A percentile compares a stretch with the other conserved stretches of the same genome.
phyloP scores from a whole-genome alignment of 441 rosid species.

The Aleurites moluccanus region DNA sequence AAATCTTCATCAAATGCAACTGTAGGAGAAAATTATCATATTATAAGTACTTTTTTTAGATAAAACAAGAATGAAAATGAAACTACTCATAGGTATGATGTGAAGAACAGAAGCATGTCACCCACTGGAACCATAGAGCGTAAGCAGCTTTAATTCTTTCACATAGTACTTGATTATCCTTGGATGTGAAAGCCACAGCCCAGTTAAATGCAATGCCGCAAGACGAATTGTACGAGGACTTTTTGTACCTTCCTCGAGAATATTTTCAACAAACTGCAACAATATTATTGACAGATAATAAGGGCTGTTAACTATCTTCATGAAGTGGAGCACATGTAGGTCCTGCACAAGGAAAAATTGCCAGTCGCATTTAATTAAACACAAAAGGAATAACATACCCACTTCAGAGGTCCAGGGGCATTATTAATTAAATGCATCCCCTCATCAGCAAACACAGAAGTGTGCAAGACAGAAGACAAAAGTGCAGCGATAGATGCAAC shows the following conservation, averaged over 20 bases:
- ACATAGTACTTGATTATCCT: constrained; percentile 68
- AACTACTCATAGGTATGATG: neutral
- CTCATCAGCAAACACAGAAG: constrained; percentile 62
- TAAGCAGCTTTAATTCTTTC: constrained; percentile 79
- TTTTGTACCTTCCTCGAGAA: constrained; percentile 87
- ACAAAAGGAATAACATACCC: constrained; percentile 50
- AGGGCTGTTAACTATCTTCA: constrained; percentile 5
- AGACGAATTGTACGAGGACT: constrained; percentile 98
- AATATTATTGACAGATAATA: constrained; percentile 21
- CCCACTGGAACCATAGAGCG: constrained; percentile 94
- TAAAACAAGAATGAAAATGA: constrained; percentile 23
- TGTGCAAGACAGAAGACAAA: constrained; percentile 81
- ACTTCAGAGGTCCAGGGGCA: constrained; percentile 80
- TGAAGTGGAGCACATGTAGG: neutral
- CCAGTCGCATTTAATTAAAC: neutral
- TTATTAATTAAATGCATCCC: constrained; percentile 62
- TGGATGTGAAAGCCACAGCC: constrained; percentile 83
- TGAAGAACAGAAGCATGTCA: constrained; percentile 23
- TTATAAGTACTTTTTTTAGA: constrained; percentile 15
- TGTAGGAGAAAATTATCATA: constrained; percentile 30
- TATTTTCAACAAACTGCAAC: constrained; percentile 76
- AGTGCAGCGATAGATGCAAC: constrained; percentile 93
- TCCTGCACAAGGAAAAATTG: neutral
- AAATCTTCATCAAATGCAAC: constrained; percentile 99
- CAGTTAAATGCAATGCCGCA: constrained; percentile 90